Percentiles rank a stretch among this genome's conserved stretches.
Conservation (phyloP, 2,329 filamentous ascomycete genomes). For the Dendrostoma leiphaemia region DNA sequence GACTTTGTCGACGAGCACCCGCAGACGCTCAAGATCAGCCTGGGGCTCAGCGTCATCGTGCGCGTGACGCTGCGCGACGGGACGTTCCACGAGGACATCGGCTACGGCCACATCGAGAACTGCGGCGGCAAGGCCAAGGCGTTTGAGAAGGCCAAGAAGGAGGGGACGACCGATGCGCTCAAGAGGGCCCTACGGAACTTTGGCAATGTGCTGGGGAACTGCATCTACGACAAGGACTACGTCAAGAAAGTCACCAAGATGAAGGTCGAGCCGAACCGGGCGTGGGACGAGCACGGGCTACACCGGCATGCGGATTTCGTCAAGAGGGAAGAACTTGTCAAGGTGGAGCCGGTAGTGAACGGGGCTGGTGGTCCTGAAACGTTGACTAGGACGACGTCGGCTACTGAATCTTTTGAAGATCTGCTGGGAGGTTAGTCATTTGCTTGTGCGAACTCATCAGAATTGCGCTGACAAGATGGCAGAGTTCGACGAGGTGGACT, state of each 20-base stretch:
- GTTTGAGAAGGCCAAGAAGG: constrained; percentile 98
- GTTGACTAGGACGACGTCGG: background rate
- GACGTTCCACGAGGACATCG: constrained; percentile 96
- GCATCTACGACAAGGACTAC: constrained; percentile 96
- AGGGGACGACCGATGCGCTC: constrained; percentile 90
- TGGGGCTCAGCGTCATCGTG: constrained; percentile 88
- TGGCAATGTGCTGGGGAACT: constrained; percentile 96
- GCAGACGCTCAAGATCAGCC: constrained; percentile 72
- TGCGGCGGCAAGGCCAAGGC: constrained; percentile 91
- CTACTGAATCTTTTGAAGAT: constrained; percentile 49
- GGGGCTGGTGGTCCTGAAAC: constrained; percentile 1
- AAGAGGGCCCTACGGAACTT: constrained; percentile 90
- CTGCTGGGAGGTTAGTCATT: constrained; percentile 47
- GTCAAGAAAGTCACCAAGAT: constrained; percentile 86
- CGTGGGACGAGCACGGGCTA: constrained; percentile 75
- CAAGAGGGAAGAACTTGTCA: constrained; percentile 51
- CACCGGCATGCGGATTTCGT: constrained; percentile 78
- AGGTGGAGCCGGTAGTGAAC: constrained; percentile 20
- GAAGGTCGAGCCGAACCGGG: constrained; percentile 70
- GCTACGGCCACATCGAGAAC: constrained; percentile 96
- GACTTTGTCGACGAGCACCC: constrained; percentile 91
- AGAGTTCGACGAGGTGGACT: constrained; percentile 77
- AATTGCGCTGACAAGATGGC: constrained; percentile 34
- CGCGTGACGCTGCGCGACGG: constrained; percentile 88
- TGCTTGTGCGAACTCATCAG: constrained; percentile 14